Evolutionary conservation across 2,329 filamentous ascomycete genomes (phyloP).

Genomic region (Myriosclerotinia duriaeana): DNA sequence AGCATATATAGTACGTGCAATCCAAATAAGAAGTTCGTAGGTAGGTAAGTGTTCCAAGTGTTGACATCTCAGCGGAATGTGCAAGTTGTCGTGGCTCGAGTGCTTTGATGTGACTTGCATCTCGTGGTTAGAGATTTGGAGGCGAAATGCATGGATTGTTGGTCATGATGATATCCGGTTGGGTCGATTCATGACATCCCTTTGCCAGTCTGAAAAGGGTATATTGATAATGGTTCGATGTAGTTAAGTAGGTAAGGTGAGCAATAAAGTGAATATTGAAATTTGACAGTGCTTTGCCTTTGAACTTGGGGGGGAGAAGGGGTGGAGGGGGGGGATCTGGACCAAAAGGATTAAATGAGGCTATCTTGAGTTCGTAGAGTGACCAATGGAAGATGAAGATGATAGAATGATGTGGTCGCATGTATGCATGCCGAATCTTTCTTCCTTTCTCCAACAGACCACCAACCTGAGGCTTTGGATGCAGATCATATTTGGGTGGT

Average conservation of each 20-base stretch:
- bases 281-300: neutral
- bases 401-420: neutral
- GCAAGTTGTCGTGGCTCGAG: slow-evolving; percentile 40
- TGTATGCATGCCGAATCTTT: slow-evolving; percentile 17
- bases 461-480: neutral
- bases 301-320: no score
- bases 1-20: slow-evolving; percentile 10
- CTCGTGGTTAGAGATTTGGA: slow-evolving; percentile 29
- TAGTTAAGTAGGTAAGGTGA: no score
- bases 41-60: slow-evolving; percentile 18
- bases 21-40: slow-evolving; percentile 2
- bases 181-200: neutral
- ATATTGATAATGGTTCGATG: no score
- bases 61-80: slow-evolving; percentile 12
- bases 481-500: no score
- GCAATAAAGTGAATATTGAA: neutral
- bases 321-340: no score
- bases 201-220: neutral
- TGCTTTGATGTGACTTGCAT: slow-evolving; percentile 33
- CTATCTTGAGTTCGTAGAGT: slow-evolving; percentile 15
- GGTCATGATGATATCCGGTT: slow-evolving; percentile 17
- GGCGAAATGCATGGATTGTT: slow-evolving; percentile 27
- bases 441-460: neutral
- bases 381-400: neutral
- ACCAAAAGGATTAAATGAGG: slow-evolving; percentile 18